These are phyloP conservation scores for Aspergillus pseudonomiae DNA, from an alignment of 2,329 filamentous ascomycete genomes.

Conservation along the genomic window DNA sequence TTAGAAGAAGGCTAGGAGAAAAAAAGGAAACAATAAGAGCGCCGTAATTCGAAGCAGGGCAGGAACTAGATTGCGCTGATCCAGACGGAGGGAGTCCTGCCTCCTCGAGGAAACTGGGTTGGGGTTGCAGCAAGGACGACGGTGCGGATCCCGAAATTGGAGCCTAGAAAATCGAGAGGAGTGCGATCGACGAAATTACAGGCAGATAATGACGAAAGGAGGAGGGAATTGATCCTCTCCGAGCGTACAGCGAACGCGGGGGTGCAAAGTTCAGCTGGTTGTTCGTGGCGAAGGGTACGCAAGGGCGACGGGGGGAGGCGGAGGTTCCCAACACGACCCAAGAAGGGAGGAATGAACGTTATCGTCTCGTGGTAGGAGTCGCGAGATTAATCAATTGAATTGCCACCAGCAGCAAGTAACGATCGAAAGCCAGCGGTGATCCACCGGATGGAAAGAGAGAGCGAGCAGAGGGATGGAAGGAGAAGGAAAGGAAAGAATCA, in stretches of 20 bases:
- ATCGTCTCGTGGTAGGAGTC: background rate
- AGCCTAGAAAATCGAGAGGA: background rate
- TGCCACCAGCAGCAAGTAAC: slow-evolving; percentile 37
- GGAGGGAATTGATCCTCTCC: slow-evolving; percentile 6
- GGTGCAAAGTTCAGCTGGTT: slow-evolving; percentile 13
- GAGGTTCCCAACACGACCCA: slow-evolving; percentile 17
- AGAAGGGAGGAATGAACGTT: slow-evolving; percentile 21
- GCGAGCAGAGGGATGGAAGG: background rate
- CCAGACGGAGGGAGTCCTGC: slow-evolving; percentile 8
- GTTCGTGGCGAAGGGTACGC: slow-evolving; percentile 19
- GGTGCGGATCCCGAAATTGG: slow-evolving; percentile 5
- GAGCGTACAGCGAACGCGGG: slow-evolving; percentile 7
- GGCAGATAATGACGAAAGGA: slow-evolving; percentile 15
- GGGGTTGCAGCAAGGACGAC: slow-evolving; percentile 15
- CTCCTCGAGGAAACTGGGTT: slow-evolving; percentile 9
- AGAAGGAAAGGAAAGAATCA: slow-evolving; percentile 10
- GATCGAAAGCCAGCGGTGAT: slow-evolving; percentile 18
- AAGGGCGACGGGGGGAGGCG: slow-evolving; percentile 19
- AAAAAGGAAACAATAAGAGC: slow-evolving; percentile 12
- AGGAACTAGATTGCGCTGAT: slow-evolving; percentile 1
- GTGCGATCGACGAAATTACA: slow-evolving; percentile 17
- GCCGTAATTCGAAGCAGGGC: background rate
- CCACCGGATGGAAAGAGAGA: slow-evolving; percentile 8
- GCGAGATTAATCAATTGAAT: slow-evolving; percentile 15
- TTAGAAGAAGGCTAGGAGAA: slow-evolving; percentile 12